Base-by-base conservation (phyloP, 2,329 filamentous ascomycete species). In the Aspergillus fijiensis region DNA sequence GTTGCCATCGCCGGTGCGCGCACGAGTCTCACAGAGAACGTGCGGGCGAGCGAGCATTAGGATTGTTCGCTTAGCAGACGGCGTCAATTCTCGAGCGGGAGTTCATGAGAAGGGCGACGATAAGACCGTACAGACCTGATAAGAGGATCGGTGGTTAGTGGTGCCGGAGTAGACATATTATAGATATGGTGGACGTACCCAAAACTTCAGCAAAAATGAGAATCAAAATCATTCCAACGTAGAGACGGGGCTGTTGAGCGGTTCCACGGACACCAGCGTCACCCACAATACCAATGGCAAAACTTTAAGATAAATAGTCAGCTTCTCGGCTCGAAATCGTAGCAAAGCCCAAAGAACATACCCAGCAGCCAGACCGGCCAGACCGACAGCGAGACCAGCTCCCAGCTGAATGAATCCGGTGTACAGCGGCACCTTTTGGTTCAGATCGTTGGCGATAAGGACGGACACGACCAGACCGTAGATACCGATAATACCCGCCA, bases 401-500 rank as follows among this genome's bases (percentile, higher is more conserved):
- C 90, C 90, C 63, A 94, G 86, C 79, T 94, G 91, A 72, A 94
- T 91, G 82, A 94, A 93, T 62, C 89, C 88, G 59, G 90, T 92
- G 72, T 89, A 94, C 63, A 95, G 84, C 62, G 90, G 84, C 63
- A 89, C 80, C 66, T 86, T 76, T 80, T 94, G 90, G 70, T 83
- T 84, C 66, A 95, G 82, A 71, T 87, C 87, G 77, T 92, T 90
- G 74, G 91, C 92, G 75, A 95, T 92, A 73, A 95, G 81, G 77
- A 95, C 91, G 19, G 91, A 93, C 63, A 94, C 90, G 80, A 95
- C 91, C 67, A 95, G 86, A 73, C 91, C 91, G 83, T 95, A 99
- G 80, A 99, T 98, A 90, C 92, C 95, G 82, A 99, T 98, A 81
- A 99, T 99, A 98, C 95, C 95, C 85, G 95, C 95, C 95, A 99